Conservation (phyloP, 2,329 filamentous ascomycete genomes). For the Talaromyces amestolkiae region DNA sequence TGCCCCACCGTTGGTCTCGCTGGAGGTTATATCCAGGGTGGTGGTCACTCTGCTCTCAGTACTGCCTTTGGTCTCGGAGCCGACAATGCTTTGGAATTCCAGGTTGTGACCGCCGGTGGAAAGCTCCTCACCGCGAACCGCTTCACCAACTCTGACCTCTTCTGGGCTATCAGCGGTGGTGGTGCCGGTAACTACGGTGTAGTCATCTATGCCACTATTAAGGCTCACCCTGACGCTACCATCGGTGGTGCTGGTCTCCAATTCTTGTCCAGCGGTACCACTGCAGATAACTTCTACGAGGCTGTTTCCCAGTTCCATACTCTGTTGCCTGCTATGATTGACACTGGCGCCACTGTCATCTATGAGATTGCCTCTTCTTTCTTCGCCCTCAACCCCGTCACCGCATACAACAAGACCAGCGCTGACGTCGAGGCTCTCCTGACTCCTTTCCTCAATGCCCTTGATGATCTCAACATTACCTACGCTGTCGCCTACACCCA, state of each 20-base stretch:
- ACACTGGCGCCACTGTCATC: not conserved
- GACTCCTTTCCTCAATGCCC: conserved; percentile 9
- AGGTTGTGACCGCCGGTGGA: conserved; percentile 52
- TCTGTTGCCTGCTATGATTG: conserved; percentile 7
- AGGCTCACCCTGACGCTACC: conserved; percentile 1
- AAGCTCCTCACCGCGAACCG: conserved; percentile 12
- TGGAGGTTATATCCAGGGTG: conserved; percentile 61
- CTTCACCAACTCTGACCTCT: conserved; percentile 40
- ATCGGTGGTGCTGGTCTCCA: not conserved
- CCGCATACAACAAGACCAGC: conserved; percentile 6
- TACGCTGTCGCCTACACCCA: conserved; percentile 9
- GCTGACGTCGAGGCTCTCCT: not conserved
- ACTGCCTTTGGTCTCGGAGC: conserved; percentile 48
- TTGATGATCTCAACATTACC: not conserved
- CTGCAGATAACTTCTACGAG: conserved; percentile 6
- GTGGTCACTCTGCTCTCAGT: conserved; percentile 52
- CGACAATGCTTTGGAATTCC: conserved; percentile 57
- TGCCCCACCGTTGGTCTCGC: conserved; percentile 53
- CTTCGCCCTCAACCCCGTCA: conserved; percentile 10
- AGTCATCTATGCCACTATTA: conserved; percentile 29
- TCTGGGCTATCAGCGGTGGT: conserved; percentile 53
- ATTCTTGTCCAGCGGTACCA: not conserved
- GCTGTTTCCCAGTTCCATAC: not conserved
- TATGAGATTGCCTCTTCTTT: conserved; percentile 9
- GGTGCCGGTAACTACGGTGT: conserved; percentile 52